Conservation (phyloP, 1,284 basidiomycete species). For the Cerrena zonata region DNA sequence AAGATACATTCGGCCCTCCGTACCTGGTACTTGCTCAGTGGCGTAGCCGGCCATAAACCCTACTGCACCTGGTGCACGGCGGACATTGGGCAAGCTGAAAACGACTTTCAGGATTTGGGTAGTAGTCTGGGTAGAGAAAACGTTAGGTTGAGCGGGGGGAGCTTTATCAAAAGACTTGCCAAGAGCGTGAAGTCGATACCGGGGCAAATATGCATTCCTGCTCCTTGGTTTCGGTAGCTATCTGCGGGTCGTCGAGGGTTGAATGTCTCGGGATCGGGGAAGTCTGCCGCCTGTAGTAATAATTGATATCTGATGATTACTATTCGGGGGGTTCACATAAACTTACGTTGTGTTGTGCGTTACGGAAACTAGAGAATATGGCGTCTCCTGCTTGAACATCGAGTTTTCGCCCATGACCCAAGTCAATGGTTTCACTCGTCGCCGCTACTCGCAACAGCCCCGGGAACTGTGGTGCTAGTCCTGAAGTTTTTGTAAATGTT, state of each 20-base stretch:
- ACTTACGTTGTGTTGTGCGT: constrained; percentile 45
- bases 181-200: constrained; percentile 34
- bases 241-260: constrained; percentile 35
- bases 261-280: constrained; percentile 39
- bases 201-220: constrained; percentile 41
- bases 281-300: constrained; percentile 30
- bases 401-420: constrained; percentile 32
- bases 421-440: constrained; percentile 31
- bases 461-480: constrained; percentile 32
- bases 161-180: neutral
- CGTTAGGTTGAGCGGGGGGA: neutral
- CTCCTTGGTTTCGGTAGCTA: constrained; percentile 38
- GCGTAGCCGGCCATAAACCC: constrained; percentile 35
- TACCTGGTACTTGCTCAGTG: constrained; percentile 16
- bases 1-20: constrained; percentile 24
- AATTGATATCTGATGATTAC: neutral
- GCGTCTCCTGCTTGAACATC: constrained; percentile 39
- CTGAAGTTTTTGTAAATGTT: constrained; percentile 25
- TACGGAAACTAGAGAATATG: constrained; percentile 43
- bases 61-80: constrained; percentile 36
- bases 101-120: constrained; percentile 41
- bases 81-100: constrained; percentile 41
- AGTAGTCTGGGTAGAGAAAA: constrained; percentile 22
- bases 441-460: constrained; percentile 42
- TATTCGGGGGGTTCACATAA: neutral